Evolutionary conservation across 176 grass and related monocot species (phyloP).

Genomic region (Chrysopogon serrulatus): DNA sequence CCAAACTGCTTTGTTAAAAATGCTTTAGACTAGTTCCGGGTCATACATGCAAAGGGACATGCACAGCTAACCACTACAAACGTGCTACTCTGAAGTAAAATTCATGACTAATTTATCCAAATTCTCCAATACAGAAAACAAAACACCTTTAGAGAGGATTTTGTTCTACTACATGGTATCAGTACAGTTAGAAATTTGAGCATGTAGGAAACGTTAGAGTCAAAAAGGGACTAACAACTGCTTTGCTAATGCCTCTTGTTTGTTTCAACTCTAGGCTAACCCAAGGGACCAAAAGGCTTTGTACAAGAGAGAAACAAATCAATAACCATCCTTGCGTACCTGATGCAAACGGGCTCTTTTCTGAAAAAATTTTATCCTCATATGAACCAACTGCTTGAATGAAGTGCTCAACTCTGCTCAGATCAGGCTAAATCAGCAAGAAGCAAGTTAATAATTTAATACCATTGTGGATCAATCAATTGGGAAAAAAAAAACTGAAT

Average conservation of each 20-base stretch:
- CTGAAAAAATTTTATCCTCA: conserved; percentile 97
- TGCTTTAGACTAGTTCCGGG: background rate
- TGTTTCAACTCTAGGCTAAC: background rate
- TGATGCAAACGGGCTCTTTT: conserved; percentile 91
- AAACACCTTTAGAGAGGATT: background rate
- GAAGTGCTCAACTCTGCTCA: conserved; percentile 88
- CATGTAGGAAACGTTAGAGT: background rate
- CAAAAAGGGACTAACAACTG: background rate
- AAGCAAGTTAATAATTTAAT: conserved; percentile 9
- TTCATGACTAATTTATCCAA: conserved; percentile 3
- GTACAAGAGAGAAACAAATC: background rate
- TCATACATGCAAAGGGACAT: background rate
- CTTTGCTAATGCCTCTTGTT: background rate
- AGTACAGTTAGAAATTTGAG: conserved; percentile 1
- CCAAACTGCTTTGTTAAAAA: background rate
- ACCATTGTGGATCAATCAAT: background rate
- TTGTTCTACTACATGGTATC: background rate
- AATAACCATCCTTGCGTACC: conserved; percentile 38
- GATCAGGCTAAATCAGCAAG: conserved; percentile 66
- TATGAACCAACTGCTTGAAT: conserved; percentile 93
- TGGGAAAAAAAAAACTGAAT: background rate
- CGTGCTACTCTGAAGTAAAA: background rate
- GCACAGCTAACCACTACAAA: background rate
- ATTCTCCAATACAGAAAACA: conserved; percentile 6
- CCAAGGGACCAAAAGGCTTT: background rate